Percentiles rank a stretch among this genome's conserved stretches.
Evolutionary conservation across 2,329 filamentous ascomycete species (phyloP).

Genomic region (Cytospora schulzeri): DNA sequence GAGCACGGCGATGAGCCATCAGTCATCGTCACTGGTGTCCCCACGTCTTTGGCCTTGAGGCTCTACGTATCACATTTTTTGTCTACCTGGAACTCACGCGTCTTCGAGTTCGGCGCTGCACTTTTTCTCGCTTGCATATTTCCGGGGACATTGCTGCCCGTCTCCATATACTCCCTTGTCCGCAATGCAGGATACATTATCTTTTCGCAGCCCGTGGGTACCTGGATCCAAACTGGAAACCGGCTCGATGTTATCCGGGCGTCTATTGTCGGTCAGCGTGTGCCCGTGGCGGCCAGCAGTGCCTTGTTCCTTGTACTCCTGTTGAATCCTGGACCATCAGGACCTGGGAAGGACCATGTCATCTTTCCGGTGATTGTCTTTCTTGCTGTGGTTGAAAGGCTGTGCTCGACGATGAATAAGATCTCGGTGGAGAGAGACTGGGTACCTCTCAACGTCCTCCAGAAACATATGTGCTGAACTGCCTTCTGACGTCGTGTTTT

Average conservation of each 20-base stretch:
- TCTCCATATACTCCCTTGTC: constrained; percentile 69
- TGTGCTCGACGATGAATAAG: constrained; percentile 61
- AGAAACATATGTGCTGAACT: not conserved
- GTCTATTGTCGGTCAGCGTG: constrained; percentile 50
- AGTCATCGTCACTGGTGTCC: constrained; percentile 1
- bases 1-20: constrained; percentile 9
- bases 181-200: constrained; percentile 60
- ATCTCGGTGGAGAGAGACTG: constrained; percentile 74
- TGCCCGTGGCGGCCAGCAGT: constrained; percentile 51
- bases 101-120: constrained; percentile 66
- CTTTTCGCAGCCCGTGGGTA: constrained; percentile 61
- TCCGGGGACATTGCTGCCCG: constrained; percentile 62
- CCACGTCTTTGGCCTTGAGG: constrained; percentile 28
- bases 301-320: constrained; percentile 45
- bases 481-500: constrained; percentile 28
- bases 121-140: constrained; percentile 59
- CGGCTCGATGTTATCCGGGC: constrained; percentile 52
- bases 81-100: constrained; percentile 65
- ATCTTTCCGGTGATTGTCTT: constrained; percentile 45
- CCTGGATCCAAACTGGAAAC: constrained; percentile 57
- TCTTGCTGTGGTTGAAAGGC: constrained; percentile 70
- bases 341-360: constrained; percentile 35
- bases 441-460: constrained; percentile 41
- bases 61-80: constrained; percentile 63
- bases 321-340: constrained; percentile 28